Evolutionary conservation across 768 basidiomycete species (phyloP).

Genomic region (Mycena capillaripes): DNA sequence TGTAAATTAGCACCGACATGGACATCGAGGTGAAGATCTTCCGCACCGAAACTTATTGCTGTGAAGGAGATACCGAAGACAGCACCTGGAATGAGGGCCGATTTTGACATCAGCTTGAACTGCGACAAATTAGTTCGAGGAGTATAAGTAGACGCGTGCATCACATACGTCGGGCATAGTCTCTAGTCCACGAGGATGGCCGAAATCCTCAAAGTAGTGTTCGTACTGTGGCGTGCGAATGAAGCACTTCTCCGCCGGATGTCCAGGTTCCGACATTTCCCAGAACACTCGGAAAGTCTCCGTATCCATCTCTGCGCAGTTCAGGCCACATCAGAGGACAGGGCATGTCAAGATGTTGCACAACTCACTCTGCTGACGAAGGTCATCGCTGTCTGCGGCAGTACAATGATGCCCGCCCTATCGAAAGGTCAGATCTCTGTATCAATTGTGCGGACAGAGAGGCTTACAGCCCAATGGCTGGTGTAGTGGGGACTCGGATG

Average conservation of each 20-base stretch:
- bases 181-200: constrained; percentile 44
- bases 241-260: constrained; percentile 60
- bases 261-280: constrained; percentile 60
- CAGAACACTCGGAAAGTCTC: constrained; percentile 71
- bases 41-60: constrained; percentile 22
- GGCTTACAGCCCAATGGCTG: constrained; percentile 69
- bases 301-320: constrained; percentile 60
- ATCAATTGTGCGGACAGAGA: not conserved
- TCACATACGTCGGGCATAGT: constrained; percentile 54
- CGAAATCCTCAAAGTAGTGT: constrained; percentile 50
- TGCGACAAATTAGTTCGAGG: not conserved
- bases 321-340: not conserved
- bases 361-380: constrained; percentile 18
- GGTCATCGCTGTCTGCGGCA: constrained; percentile 14
- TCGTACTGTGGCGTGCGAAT: constrained; percentile 63
- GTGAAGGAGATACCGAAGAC: constrained; percentile 26
- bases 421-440: not conserved
- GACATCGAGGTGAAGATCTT: not conserved
- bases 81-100: constrained; percentile 21
- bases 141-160: not conserved
- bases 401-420: constrained; percentile 52
- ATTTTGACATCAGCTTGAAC: constrained; percentile 21
- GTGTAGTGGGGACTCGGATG: constrained; percentile 64
- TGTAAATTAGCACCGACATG: not conserved
- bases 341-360: no score